Conservation (phyloP, 2,329 filamentous ascomycete species). For the Aureobasidium subglaciale region DNA sequence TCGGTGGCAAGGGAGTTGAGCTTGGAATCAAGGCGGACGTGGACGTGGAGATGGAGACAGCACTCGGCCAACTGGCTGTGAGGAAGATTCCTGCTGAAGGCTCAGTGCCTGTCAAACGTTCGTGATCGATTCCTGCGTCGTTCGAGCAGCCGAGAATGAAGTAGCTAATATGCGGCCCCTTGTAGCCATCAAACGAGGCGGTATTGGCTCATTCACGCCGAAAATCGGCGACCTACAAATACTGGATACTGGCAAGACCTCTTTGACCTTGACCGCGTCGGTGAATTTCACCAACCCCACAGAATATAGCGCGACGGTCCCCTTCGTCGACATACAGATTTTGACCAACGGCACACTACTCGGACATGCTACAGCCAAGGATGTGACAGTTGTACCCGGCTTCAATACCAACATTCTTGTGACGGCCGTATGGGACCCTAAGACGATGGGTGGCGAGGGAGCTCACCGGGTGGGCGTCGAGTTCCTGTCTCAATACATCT, state of each 20-base stretch:
- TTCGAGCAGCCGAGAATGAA: conserved; percentile 12
- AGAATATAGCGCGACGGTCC: conserved; percentile 73
- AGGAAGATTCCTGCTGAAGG: conserved; percentile 79
- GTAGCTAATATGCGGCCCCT: conserved; percentile 27
- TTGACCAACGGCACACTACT: conserved; percentile 66
- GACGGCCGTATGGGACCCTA: conserved; percentile 67
- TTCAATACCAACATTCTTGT: conserved; percentile 64
- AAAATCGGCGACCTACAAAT: conserved; percentile 66
- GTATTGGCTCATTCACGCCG: conserved; percentile 49
- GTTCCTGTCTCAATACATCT: conserved; percentile 78
- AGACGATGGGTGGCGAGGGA: conserved; percentile 51
- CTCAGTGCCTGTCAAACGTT: conserved; percentile 86
- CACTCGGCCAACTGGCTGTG: conserved; percentile 71
- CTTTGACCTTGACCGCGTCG: conserved; percentile 61
- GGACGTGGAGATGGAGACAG: conserved; percentile 74
- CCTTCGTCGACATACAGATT: conserved; percentile 70
- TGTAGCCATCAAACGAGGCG: conserved; percentile 27
- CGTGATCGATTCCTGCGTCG: conserved; percentile 41
- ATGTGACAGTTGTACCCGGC: conserved; percentile 59
- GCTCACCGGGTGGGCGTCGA: conserved; percentile 59
- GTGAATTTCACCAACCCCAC: conserved; percentile 90
- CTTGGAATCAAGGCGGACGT: conserved; percentile 73
- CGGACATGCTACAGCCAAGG: conserved; percentile 62
- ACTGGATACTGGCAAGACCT: conserved; percentile 62
- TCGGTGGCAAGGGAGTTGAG: conserved; percentile 61